These are phyloP conservation scores for Blastosporella zonata DNA, from an alignment of 1,284 basidiomycete species.

Conservation along the genomic window DNA sequence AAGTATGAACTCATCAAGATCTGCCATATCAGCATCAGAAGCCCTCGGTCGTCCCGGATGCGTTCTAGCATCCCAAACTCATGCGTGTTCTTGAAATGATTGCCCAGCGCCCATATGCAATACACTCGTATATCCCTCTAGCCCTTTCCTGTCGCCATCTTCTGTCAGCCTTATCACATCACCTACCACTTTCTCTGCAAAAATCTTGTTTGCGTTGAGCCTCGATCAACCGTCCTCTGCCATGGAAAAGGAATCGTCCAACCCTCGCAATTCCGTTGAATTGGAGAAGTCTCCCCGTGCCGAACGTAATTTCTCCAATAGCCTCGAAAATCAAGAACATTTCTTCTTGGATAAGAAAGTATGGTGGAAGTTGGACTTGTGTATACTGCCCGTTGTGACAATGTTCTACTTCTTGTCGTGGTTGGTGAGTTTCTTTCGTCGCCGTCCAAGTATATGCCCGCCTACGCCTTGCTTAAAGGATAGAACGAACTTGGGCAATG, in stretches of 20 bases:
- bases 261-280: conserved; percentile 10
- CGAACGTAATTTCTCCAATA: conserved; percentile 2
- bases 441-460: background rate
- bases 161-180: background rate
- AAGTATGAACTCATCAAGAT: background rate
- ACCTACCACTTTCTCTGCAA: conserved; percentile 6
- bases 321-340: conserved; percentile 2
- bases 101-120: background rate
- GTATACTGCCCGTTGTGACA: conserved; percentile 45
- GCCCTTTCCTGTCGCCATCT: background rate
- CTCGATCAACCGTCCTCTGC: background rate
- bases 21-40: conserved; percentile 9
- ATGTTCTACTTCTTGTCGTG: conserved; percentile 47
- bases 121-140: background rate
- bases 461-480: conserved; percentile 26
- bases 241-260: conserved; percentile 13
- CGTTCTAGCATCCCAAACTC: background rate
- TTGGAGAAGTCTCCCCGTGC: conserved; percentile 14
- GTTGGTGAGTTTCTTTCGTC: conserved; percentile 34
- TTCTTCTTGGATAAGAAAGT: conserved; percentile 33
- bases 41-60: conserved; percentile 3
- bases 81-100: background rate
- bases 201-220: background rate
- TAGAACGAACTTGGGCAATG: conserved; percentile 56
- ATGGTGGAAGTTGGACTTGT: conserved; percentile 49